Percentiles rank a stretch among this genome's conserved stretches.
Conservation (phyloP, 2,329 filamentous ascomycete species). For the Pseudogymnoascus sp. region DNA sequence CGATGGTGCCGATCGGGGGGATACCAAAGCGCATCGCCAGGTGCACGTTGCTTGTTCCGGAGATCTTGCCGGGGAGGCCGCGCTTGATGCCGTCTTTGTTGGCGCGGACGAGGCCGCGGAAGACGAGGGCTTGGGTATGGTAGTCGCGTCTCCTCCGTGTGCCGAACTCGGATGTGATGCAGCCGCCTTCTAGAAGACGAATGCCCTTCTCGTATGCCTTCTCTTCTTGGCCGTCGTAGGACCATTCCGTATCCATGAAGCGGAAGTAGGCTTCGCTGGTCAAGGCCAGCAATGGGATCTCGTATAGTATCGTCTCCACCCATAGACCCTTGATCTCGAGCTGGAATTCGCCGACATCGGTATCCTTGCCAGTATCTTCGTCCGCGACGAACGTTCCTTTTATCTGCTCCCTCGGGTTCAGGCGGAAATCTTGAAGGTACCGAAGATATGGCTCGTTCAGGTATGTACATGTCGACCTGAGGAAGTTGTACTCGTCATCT, state of each 20-base stretch:
- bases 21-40: constrained; percentile 89
- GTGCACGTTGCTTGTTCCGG: constrained; percentile 93
- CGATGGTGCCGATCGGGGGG: constrained; percentile 76
- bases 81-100: constrained; percentile 59
- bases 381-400: constrained; percentile 46
- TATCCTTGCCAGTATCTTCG: constrained; percentile 51
- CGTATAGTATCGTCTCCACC: constrained; percentile 95
- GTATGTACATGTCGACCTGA: constrained; percentile 73
- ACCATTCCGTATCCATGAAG: constrained; percentile 92
- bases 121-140: constrained; percentile 86
- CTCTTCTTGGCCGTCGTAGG: constrained; percentile 76
- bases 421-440: constrained; percentile 72
- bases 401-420: constrained; percentile 76
- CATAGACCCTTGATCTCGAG: constrained; percentile 75
- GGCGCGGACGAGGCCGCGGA: constrained; percentile 75
- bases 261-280: constrained; percentile 97
- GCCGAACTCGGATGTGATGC: constrained; percentile 88
- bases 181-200: constrained; percentile 69
- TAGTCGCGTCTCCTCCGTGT: constrained; percentile 85
- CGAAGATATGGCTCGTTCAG: constrained; percentile 67
- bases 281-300: constrained; percentile 86
- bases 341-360: constrained; percentile 64
- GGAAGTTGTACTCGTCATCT: constrained; percentile 69
- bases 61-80: constrained; percentile 63
- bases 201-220: constrained; percentile 76